Conservation (phyloP, 164 flowering plant genomes). For the Tinospora cordifolia region DNA sequence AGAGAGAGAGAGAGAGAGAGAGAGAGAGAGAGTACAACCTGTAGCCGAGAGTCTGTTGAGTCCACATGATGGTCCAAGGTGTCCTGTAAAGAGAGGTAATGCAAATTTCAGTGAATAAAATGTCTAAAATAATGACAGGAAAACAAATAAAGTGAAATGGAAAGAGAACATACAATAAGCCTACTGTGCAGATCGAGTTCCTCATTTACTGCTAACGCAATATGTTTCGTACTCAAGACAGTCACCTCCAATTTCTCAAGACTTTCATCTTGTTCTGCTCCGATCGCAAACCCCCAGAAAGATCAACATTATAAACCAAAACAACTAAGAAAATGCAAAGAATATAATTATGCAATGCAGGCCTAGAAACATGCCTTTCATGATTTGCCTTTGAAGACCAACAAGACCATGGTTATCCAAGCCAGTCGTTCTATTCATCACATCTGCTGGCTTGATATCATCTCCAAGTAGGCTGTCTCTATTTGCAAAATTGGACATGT, state of each 20-base stretch:
- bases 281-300: neutral
- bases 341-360: neutral
- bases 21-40: slow-evolving; percentile 34
- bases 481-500: slow-evolving; percentile 75
- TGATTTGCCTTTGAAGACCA: slow-evolving; percentile 71
- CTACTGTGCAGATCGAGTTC: slow-evolving; percentile 73
- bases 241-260: slow-evolving; percentile 81
- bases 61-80: slow-evolving; percentile 76
- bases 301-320: slow-evolving; percentile 7
- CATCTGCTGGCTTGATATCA: slow-evolving; percentile 52
- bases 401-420: slow-evolving; percentile 78
- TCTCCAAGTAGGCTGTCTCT: slow-evolving; percentile 84
- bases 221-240: slow-evolving; percentile 74
- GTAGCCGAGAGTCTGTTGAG: slow-evolving; percentile 54
- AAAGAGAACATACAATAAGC: slow-evolving; percentile 50
- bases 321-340: neutral
- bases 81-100: slow-evolving; percentile 42
- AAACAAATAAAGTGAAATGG: neutral
- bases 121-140: neutral
- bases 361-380: slow-evolving; percentile 53
- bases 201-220: slow-evolving; percentile 82
- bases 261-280: slow-evolving; percentile 87
- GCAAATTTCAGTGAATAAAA: neutral
- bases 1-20: no score
- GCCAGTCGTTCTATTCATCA: slow-evolving; percentile 50